Evolutionary conservation across 2,329 filamentous ascomycete species (phyloP), one percentile per base, ranked within the genome.

Genomic region (Biscogniauxia marginata): DNA sequence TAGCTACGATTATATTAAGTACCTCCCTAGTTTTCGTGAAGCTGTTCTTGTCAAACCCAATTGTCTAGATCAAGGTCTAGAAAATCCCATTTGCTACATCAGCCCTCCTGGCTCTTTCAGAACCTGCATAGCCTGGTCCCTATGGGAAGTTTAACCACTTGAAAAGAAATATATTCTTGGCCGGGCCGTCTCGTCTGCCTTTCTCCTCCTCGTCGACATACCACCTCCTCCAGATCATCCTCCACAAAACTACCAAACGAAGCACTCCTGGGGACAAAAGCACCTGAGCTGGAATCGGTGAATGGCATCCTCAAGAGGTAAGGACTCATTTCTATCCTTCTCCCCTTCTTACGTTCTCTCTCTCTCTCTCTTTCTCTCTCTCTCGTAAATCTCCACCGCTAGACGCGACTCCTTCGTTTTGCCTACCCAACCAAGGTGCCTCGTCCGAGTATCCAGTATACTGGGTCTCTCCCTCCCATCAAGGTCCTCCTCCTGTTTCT

Each of bases 61-160:
- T n/a, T n/a, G n/a, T n/a, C n/a, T n/a, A n/a, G n/a, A n/a, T n/a
- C n/a, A n/a, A n/a, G n/a, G n/a, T n/a, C n/a, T n/a, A n/a, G n/a
- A n/a, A n/a, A n/a, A n/a, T n/a, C n/a, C n/a, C n/a, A n/a, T n/a
- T n/a, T n/a, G n/a, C n/a, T n/a, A n/a, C n/a, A n/a, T n/a, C 30
- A 16, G 6, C 30, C 30, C 30, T 39, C 30, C 5, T n/a, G n/a
- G n/a, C n/a, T n/a, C n/a, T n/a, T n/a, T n/a, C n/a, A n/a, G n/a
- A n/a, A 7, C 30, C 11, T 39, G n/a, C 30, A 39, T 39, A 39
- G 13, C 21, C 57, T 52, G 49, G 51, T 53, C 22, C 25, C 52
- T 56, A 61, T 25, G 49, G 22, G 1, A 22, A 21, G 52, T 39
- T 47, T 51, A 54, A 9, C 49, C 48, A 46, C 46, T 46, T 52